Conservation (phyloP, 768 basidiomycete genomes). For the Agrocybe pediades region DNA sequence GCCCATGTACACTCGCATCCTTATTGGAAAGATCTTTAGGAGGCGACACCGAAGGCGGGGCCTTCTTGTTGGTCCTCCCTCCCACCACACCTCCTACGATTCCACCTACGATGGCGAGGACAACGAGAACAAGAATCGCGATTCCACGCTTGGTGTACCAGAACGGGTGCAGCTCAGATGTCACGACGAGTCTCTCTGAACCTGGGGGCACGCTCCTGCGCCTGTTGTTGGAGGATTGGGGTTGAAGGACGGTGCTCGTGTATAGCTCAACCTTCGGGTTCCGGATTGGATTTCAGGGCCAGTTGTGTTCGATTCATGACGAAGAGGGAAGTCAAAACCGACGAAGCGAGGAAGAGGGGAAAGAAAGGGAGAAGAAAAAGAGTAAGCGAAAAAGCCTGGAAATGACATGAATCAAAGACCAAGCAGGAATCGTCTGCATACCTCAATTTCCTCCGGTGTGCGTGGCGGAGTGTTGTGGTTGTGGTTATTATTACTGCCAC, state of each 20-base stretch:
- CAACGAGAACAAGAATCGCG: slow-evolving; percentile 13
- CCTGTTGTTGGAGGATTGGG: not conserved
- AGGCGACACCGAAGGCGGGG: not conserved
- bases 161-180: slow-evolving; percentile 21
- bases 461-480: too few species aligned
- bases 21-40: not conserved
- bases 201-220: not conserved
- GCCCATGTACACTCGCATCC: not conserved
- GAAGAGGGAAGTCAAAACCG: too few species aligned
- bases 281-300: too few species aligned
- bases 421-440: not conserved
- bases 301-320: too few species aligned
- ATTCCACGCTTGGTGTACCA: slow-evolving; percentile 23
- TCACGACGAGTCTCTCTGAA: slow-evolving; percentile 13
- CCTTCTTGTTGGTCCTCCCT: slow-evolving; percentile 4
- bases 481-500: too few species aligned
- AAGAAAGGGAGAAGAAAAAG: not conserved
- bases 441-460: not conserved
- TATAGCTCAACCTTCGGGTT: not conserved
- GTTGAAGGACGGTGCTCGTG: not conserved
- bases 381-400: not conserved
- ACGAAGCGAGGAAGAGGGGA: not conserved
- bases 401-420: not conserved
- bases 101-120: slow-evolving; percentile 21
- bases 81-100: slow-evolving; percentile 27